A percentile compares a stretch with the other conserved stretches of the same genome.
phyloP scores from a whole-genome alignment of 805 yeast species.

The Cyberlindnera xylosilytica region DNA sequence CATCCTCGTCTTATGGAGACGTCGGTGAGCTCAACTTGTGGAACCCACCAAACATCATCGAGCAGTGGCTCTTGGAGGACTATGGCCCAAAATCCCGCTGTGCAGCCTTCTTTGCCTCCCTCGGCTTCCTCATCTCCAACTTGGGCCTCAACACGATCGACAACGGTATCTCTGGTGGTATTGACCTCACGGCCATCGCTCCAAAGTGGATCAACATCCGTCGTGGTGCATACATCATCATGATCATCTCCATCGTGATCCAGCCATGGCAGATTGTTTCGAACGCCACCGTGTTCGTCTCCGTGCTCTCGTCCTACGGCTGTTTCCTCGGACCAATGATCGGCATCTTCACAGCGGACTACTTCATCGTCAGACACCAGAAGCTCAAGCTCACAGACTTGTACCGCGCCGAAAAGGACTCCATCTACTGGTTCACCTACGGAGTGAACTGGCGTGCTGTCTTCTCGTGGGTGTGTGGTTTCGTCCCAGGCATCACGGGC shows the following conservation, averaged over 20 bases:
- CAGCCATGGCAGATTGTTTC: conserved; percentile 63
- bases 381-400: conserved; percentile 39
- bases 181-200: conserved; percentile 43
- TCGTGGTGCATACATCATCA: conserved; percentile 67
- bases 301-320: conserved; percentile 26
- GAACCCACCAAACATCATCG: conserved; percentile 43
- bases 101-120: conserved; percentile 43
- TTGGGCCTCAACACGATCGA: conserved; percentile 37
- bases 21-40: conserved; percentile 32
- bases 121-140: conserved; percentile 34
- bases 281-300: conserved; percentile 25
- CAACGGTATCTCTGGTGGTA: conserved; percentile 46
- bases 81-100: conserved; percentile 41
- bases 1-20: conserved; percentile 36
- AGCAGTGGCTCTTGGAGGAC: conserved; percentile 38
- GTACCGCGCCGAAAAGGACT: conserved; percentile 31
- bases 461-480: conserved; percentile 36
- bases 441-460: conserved; percentile 45
- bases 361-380: conserved; percentile 34
- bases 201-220: conserved; percentile 60
- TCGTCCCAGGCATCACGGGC: conserved; percentile 42
- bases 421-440: conserved; percentile 40
- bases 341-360: conserved; percentile 36
- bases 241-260: conserved; percentile 62
- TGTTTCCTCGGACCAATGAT: conserved; percentile 45